Evolutionary conservation across 2,329 filamentous ascomycete species (phyloP), one percentile per base, ranked within the genome.

Genomic region (Lachnellula hyalina): DNA sequence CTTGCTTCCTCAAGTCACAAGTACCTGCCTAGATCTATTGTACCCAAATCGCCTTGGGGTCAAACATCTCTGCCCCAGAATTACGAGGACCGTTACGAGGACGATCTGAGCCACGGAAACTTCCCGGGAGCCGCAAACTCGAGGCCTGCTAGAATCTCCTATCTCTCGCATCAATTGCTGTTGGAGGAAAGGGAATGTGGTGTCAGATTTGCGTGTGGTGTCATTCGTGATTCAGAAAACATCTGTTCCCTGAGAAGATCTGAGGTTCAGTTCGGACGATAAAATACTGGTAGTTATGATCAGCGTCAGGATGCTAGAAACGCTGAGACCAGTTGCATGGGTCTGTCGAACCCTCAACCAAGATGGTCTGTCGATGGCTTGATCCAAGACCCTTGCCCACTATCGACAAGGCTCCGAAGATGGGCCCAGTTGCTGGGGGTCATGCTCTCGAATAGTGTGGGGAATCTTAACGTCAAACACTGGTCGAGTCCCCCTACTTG

Each of bases 381-480:
- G 56, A 61, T 55, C 58, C 34, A 54, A 57, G 53, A 60, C 56
- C 62, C 61, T 60, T 58, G 57, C 38, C 53, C 61, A 67, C 62
- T 66, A 65, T 64, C 61, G 57, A 66, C 65, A 66, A 65, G 65
- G 63, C 64, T 65, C 60, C 58, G 55, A 60, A 57, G 49, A 59
- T 62, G 57, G 61, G 53, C 53, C 60, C 58, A 59, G 56, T 63
- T 51, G 59, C 54, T 19, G 61, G 63, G 62, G 63, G 55, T 62
- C 56, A 61, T 56, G 52, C 56, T 59, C 59, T 57, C 49, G 57
- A 59, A 58, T 49, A 62, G 61, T 66, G 63, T 67, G 65, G 65
- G 62, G 64, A 67, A 62, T 63, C 54, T 64, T 54, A 68, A 68
- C 65, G 54, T 68, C 65, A 68, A 68, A 68, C 66, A 67, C 63